phyloP scores from a whole-genome alignment of 352 stramenopile species.

The Phytophthora vignae region DNA sequence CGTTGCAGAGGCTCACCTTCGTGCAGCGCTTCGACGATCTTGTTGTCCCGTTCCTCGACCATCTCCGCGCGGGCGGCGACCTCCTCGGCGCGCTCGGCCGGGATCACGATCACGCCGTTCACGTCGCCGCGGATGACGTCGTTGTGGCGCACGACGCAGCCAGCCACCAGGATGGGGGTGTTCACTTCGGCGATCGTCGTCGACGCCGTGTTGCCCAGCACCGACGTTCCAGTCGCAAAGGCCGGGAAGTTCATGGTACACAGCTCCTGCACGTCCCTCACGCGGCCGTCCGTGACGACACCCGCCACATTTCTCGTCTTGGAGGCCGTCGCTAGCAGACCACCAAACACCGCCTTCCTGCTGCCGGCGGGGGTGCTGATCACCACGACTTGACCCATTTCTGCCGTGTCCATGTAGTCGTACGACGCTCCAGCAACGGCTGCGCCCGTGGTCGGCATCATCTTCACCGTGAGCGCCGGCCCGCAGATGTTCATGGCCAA shows the following conservation, averaged over 20 bases:
- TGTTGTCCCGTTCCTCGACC: constrained; percentile 84
- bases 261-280: constrained; percentile 81
- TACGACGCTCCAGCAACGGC: constrained; percentile 36
- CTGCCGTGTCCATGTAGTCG: constrained; percentile 82
- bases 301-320: constrained; percentile 73
- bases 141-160: constrained; percentile 78
- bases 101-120: constrained; percentile 86
- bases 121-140: constrained; percentile 87
- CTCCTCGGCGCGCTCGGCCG: constrained; percentile 71
- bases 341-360: constrained; percentile 75
- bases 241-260: constrained; percentile 71
- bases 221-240: constrained; percentile 76
- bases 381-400: constrained; percentile 81
- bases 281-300: constrained; percentile 78
- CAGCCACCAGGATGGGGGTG: constrained; percentile 69
- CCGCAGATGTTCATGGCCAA: constrained; percentile 79
- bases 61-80: constrained; percentile 76
- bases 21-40: constrained; percentile 80
- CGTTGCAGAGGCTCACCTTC: constrained; percentile 79
- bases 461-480: constrained; percentile 76
- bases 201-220: constrained; percentile 66
- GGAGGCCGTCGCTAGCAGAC: constrained; percentile 71
- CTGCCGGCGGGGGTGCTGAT: constrained; percentile 67
- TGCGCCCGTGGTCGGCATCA: constrained; percentile 70
- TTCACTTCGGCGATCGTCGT: constrained; percentile 80